These are phyloP conservation scores for Ogataea saltuana DNA, from an alignment of 805 yeast species.

Conservation along the genomic window DNA sequence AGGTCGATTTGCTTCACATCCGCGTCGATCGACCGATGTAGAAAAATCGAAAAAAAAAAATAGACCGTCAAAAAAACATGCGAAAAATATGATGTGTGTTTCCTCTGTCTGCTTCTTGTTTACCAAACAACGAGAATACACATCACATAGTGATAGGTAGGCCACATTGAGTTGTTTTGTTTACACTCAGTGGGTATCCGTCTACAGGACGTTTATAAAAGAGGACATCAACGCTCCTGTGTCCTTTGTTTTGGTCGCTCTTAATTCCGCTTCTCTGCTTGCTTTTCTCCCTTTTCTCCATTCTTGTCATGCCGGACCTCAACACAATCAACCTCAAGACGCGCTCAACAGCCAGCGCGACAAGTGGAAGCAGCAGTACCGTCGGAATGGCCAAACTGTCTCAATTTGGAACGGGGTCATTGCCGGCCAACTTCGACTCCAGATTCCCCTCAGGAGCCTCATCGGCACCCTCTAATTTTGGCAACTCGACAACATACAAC, in stretches of 20 bases:
- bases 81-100: neutral
- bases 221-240: too few species aligned
- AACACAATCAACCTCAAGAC: slow-evolving; percentile 11
- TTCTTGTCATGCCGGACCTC: slow-evolving; percentile 13
- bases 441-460: slow-evolving; percentile 15
- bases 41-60: neutral
- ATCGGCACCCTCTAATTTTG: slow-evolving; percentile 17
- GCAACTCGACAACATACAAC: slow-evolving; percentile 14
- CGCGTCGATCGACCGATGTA: neutral
- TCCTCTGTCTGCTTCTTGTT: neutral
- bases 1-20: neutral
- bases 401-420: slow-evolving; percentile 4
- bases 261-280: neutral
- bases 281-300: neutral
- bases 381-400: too few species aligned
- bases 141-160: slow-evolving; percentile 4
- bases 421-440: slow-evolving; percentile 12
- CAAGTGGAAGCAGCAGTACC: slow-evolving; percentile 1
- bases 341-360: slow-evolving; percentile 6
- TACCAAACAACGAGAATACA: neutral
- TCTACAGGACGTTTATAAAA: slow-evolving; percentile 1
- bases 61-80: too few species aligned
- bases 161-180: neutral
- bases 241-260: too few species aligned
- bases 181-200: neutral